Evolutionary conservation across 1,284 basidiomycete species (phyloP).

Genomic region (Sutorius eximius): DNA sequence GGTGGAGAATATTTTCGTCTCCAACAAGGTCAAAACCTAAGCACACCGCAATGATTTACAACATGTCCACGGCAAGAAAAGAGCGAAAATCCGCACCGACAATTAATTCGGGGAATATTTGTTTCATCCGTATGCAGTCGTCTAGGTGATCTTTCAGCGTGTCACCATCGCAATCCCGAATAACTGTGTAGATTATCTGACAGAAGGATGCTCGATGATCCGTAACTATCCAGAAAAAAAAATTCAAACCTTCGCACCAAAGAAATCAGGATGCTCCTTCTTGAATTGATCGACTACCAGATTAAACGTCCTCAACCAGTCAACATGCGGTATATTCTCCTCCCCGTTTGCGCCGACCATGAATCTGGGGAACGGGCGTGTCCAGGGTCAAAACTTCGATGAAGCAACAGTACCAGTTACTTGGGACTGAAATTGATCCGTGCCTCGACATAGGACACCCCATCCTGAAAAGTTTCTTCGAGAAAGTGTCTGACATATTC

Average conservation of each 20-base stretch:
- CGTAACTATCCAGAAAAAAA: constrained; percentile 4
- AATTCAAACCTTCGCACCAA: constrained; percentile 57
- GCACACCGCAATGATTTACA: not conserved
- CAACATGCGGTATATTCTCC: constrained; percentile 56
- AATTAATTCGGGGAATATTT: constrained; percentile 73
- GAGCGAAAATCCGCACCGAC: constrained; percentile 44
- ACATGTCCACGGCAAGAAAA: not conserved
- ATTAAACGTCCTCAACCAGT: constrained; percentile 61
- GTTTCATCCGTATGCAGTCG: constrained; percentile 72
- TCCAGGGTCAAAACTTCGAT: not conserved
- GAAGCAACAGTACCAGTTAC: constrained; percentile 36
- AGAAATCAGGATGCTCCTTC: constrained; percentile 58
- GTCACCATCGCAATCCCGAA: constrained; percentile 57
- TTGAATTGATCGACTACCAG: constrained; percentile 55
- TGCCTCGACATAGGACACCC: constrained; percentile 71
- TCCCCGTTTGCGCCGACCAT: constrained; percentile 60
- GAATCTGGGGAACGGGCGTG: constrained; percentile 29
- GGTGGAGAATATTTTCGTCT: constrained; percentile 63
- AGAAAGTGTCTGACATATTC: constrained; percentile 52
- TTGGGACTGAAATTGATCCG: constrained; percentile 66
- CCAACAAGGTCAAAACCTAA: constrained; percentile 81
- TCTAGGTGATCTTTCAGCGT: constrained; percentile 67
- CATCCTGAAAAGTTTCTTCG: constrained; percentile 63
- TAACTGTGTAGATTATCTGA: constrained; percentile 71
- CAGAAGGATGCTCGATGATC: not conserved